A percentile compares a stretch with the other conserved stretches of the same genome.
Conservation (phyloP, 2,329 filamentous ascomycete species). For the Botryotinia calthae region DNA sequence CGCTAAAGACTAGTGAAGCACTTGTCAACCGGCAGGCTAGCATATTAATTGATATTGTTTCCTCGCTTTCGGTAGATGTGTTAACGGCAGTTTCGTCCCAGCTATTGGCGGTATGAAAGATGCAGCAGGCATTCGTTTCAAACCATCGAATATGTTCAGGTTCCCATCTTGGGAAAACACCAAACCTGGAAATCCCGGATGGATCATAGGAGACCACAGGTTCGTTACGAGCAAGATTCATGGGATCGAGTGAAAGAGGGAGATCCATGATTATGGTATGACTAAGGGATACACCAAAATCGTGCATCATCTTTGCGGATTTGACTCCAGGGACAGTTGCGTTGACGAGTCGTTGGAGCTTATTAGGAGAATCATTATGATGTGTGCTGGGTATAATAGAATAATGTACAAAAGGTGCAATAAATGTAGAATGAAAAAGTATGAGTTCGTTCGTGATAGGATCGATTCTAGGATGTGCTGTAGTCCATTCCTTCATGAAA, state of each 20-base stretch:
- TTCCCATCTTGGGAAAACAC: slow-evolving; percentile 61
- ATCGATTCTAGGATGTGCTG: slow-evolving; percentile 67
- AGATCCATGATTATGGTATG: slow-evolving; percentile 69
- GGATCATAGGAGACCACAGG: slow-evolving; percentile 61
- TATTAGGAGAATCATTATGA: slow-evolving; percentile 33
- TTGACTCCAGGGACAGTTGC: slow-evolving; percentile 58
- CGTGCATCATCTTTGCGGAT: slow-evolving; percentile 72
- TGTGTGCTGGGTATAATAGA: slow-evolving; percentile 51
- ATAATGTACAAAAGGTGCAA: slow-evolving; percentile 65
- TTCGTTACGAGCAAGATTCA: slow-evolving; percentile 55
- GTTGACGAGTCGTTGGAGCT: slow-evolving; percentile 44
- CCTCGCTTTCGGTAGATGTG: slow-evolving; percentile 27
- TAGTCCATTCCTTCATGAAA: slow-evolving; percentile 70
- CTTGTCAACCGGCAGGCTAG: slow-evolving; percentile 66
- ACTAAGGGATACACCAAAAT: slow-evolving; percentile 63
- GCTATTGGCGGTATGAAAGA: slow-evolving; percentile 70
- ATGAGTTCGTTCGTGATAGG: slow-evolving; percentile 62
- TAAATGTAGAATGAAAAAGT: slow-evolving; percentile 64
- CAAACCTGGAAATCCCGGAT: slow-evolving; percentile 58
- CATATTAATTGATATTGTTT: slow-evolving; percentile 54
- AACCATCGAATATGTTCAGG: slow-evolving; percentile 63
- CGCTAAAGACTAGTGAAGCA: slow-evolving; percentile 61
- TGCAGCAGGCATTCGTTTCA: slow-evolving; percentile 64
- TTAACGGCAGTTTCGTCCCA: slow-evolving; percentile 54
- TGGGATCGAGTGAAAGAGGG: slow-evolving; percentile 62